A percentile compares a stretch with the other conserved stretches of the same genome.
Conservation (phyloP, 208 protist species). For the Leishmania turanica region DNA sequence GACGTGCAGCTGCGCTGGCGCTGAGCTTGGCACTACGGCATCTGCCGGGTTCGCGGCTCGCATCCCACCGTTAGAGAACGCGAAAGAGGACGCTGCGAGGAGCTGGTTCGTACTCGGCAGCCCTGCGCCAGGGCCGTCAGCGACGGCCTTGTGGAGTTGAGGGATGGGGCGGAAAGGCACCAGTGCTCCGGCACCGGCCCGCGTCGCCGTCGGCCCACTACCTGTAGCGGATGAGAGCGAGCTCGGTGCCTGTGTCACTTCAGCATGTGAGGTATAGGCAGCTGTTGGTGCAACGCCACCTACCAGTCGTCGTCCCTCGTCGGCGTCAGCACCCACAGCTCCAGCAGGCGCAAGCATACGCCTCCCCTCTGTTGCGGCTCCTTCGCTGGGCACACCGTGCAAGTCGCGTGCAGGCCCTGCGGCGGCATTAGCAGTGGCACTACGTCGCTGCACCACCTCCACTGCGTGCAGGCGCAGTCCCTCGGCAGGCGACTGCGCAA, state of each 20-base stretch:
- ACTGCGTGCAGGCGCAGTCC: background rate
- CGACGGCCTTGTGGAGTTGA: background rate
- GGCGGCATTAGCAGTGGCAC: background rate
- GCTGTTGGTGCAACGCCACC: background rate
- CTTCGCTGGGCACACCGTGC: background rate
- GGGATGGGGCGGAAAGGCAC: background rate
- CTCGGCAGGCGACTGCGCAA: background rate
- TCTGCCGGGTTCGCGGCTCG: background rate
- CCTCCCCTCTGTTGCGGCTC: background rate
- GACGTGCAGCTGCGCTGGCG: background rate
- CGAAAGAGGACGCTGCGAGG: background rate
- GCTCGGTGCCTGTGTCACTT: background rate
- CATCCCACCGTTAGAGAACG: background rate
- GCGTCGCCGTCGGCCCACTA: background rate
- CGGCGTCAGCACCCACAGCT: background rate
- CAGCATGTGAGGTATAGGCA: background rate
- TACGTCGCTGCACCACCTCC: background rate
- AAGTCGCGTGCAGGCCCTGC: background rate
- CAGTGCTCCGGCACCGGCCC: background rate
- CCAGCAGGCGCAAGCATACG: background rate
- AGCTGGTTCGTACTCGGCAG: slow-evolving; percentile 7
- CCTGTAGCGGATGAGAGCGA: background rate
- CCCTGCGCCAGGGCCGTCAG: background rate
- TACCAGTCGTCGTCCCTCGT: background rate
- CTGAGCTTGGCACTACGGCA: background rate